A percentile compares a stretch with the other conserved stretches of the same genome.
These are phyloP conservation scores for Phytophthora litchii DNA, from an alignment of 352 stramenopile species.

Conservation along the genomic window DNA sequence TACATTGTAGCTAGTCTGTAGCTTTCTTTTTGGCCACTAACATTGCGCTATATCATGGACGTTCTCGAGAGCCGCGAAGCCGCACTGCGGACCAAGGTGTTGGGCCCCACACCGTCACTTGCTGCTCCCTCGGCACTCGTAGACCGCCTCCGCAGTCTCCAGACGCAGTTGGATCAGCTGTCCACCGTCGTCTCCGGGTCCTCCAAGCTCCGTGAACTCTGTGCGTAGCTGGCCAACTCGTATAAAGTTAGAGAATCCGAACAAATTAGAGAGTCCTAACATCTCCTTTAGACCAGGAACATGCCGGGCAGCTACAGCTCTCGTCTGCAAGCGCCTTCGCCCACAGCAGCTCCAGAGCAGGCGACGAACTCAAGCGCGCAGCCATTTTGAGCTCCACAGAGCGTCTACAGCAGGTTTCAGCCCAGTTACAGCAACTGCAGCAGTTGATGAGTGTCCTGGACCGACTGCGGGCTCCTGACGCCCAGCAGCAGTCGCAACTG, in stretches of 20 bases:
- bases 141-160: constrained; percentile 31
- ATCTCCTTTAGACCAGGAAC: constrained; percentile 41
- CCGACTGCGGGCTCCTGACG: constrained; percentile 40
- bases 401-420: constrained; percentile 40
- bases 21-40: no score
- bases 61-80: constrained; percentile 59
- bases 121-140: constrained; percentile 6
- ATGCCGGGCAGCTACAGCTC: constrained; percentile 43
- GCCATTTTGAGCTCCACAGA: constrained; percentile 63
- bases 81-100: constrained; percentile 43
- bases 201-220: constrained; percentile 51
- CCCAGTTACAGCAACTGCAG: constrained; percentile 51
- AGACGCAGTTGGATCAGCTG: constrained; percentile 42
- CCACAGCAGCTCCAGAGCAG: constrained; percentile 19
- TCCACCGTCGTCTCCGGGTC: constrained; percentile 40
- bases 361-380: constrained; percentile 65
- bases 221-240: constrained; percentile 22
- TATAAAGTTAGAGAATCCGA: not conserved
- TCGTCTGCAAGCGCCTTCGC: constrained; percentile 32
- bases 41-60: no score
- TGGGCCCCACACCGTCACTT: constrained; percentile 18
- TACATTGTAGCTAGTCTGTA: no score
- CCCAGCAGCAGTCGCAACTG: constrained; percentile 27
- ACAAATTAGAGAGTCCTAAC: constrained; percentile 1
- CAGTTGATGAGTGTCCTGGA: constrained; percentile 53